Conservation (phyloP, 768 basidiomycete genomes). For the Lactifluus volemus region DNA sequence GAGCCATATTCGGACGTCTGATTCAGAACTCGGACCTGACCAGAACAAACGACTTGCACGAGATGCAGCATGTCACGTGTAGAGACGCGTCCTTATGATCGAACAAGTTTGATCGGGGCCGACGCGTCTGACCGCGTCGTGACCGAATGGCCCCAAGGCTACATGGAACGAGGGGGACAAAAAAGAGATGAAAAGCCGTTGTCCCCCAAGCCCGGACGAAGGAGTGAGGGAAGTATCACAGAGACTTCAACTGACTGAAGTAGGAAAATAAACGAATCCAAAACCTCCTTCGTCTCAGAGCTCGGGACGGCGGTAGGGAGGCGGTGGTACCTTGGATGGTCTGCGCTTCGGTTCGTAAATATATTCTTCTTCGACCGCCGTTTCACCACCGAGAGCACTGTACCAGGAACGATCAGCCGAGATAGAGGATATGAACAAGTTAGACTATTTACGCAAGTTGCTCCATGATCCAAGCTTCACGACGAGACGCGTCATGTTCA, state of each 20-base stretch:
- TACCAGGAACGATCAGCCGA: conserved; percentile 1
- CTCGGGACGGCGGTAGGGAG: conserved; percentile 80
- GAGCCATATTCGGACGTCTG: conserved; percentile 3
- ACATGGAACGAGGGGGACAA: conserved; percentile 63
- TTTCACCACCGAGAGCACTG: conserved; percentile 64
- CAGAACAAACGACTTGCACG: conserved; percentile 29
- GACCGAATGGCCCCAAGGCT: conserved; percentile 22
- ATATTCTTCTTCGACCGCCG: conserved; percentile 70
- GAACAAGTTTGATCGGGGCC: conserved; percentile 24
- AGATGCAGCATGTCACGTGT: conserved; percentile 18
- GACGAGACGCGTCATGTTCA: conserved; percentile 80
- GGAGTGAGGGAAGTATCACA: conserved; percentile 63
- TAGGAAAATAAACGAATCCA: conserved; percentile 26
- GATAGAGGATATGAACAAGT: not conserved
- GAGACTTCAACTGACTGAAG: conserved; percentile 54
- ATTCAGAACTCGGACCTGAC: conserved; percentile 18
- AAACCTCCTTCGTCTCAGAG: conserved; percentile 89
- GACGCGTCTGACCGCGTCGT: conserved; percentile 15
- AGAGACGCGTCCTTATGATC: conserved; percentile 19
- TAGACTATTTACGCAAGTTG: conserved; percentile 63
- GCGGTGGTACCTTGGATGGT: conserved; percentile 79
- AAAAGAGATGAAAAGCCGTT: conserved; percentile 52
- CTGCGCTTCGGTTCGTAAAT: conserved; percentile 77
- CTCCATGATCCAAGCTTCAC: conserved; percentile 90
- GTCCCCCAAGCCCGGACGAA: conserved; percentile 91